Conservation (phyloP, 202 grass and related monocot species). For the Dendrocalamus latiflorus region DNA sequence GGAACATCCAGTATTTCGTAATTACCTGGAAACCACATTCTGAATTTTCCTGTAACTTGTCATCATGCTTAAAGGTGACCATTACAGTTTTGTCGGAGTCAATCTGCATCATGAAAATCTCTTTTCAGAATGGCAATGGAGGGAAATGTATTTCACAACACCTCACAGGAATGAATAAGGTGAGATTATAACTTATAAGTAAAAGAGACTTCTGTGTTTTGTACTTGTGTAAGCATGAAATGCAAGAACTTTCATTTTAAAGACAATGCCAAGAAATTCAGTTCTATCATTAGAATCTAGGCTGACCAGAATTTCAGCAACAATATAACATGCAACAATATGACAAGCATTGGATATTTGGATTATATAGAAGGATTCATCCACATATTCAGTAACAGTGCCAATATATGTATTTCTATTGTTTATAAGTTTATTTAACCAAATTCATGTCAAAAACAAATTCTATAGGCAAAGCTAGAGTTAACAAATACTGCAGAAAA, state of each 20-base stretch:
- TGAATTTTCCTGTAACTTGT: slow-evolving; percentile 76
- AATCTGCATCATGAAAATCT: slow-evolving; percentile 50
- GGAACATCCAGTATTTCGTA: neutral
- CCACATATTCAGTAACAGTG: neutral
- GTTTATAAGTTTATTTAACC: slow-evolving; percentile 3
- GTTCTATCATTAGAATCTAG: neutral
- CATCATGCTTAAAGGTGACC: slow-evolving; percentile 93
- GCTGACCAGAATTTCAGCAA: neutral
- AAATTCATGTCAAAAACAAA: neutral
- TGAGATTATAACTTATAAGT: neutral
- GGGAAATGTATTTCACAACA: neutral
- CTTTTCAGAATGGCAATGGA: slow-evolving; percentile 1
- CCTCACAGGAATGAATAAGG: too few relatives aligned
- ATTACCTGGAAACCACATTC: slow-evolving; percentile 91
- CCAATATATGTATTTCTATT: neutral
- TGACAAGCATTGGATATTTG: neutral
- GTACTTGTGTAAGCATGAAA: neutral
- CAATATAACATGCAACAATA: neutral
- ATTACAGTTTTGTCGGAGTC: slow-evolving; percentile 88
- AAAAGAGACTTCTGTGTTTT: neutral
- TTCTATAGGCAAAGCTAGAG: neutral
- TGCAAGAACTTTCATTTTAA: slow-evolving; percentile 7
- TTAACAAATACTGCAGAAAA: neutral
- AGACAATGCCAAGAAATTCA: neutral
- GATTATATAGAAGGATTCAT: neutral